A percentile compares a stretch with the other conserved stretches of the same genome.
Evolutionary conservation across 768 basidiomycete species (phyloP).

Genomic region (Podaxis sp.): DNA sequence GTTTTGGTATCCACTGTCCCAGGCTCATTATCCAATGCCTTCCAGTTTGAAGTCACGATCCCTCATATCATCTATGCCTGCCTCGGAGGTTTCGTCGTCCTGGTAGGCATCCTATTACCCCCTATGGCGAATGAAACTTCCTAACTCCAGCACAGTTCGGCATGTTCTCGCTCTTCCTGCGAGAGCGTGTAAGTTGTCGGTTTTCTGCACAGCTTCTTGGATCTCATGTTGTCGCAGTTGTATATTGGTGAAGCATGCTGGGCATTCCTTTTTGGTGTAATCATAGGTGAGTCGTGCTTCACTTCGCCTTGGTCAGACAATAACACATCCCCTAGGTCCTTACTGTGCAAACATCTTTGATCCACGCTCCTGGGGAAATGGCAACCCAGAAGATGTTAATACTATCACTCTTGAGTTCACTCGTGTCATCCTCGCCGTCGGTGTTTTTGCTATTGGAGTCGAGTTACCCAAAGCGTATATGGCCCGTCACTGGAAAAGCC

Average conservation of each 20-base stretch:
- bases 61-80: constrained; percentile 80
- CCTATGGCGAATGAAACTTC: not conserved
- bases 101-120: constrained; percentile 45
- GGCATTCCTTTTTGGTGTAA: constrained; percentile 92
- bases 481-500: constrained; percentile 86
- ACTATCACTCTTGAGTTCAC: constrained; percentile 88
- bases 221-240: constrained; percentile 40
- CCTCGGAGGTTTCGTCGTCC: constrained; percentile 78
- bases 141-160: constrained; percentile 61
- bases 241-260: constrained; percentile 97
- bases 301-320: constrained; percentile 11
- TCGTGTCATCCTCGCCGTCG: constrained; percentile 90
- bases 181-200: constrained; percentile 65
- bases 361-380: constrained; percentile 72
- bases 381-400: constrained; percentile 52
- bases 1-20: constrained; percentile 21
- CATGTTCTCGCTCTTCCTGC: constrained; percentile 91
- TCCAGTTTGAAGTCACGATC: constrained; percentile 60
- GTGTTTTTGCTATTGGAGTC: constrained; percentile 97
- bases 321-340: constrained; percentile 52
- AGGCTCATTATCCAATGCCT: constrained; percentile 16
- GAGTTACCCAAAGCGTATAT: constrained; percentile 97
- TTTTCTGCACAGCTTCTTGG: not conserved
- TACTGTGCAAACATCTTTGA: constrained; percentile 81
- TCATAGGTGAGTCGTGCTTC: constrained; percentile 61